Evolutionary conservation across 192 early-diverging fungal genomes (phyloP).

Genomic region (Coemansia sp.): DNA sequence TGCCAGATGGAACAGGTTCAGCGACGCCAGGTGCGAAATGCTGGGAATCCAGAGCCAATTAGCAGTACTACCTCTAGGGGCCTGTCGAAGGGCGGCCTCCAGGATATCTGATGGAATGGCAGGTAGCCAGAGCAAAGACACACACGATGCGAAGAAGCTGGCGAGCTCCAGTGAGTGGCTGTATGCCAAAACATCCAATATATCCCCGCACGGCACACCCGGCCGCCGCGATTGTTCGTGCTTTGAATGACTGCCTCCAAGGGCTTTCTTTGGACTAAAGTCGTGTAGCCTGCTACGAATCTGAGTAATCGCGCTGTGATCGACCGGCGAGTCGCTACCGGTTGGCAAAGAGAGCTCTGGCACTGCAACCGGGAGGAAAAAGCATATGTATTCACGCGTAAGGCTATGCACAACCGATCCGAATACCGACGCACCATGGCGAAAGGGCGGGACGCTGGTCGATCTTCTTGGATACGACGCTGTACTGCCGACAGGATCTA

Average conservation of each 20-base stretch:
- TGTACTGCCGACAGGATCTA: background rate
- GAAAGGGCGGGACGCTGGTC: background rate
- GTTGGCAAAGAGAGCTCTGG: slow-evolving; percentile 18
- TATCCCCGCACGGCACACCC: slow-evolving; percentile 14
- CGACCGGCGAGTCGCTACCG: slow-evolving; percentile 4
- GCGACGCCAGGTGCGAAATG: slow-evolving; percentile 22
- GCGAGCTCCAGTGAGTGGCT: slow-evolving; percentile 27
- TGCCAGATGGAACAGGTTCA: slow-evolving; percentile 31
- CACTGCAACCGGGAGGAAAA: slow-evolving; percentile 39
- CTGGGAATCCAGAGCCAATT: slow-evolving; percentile 37
- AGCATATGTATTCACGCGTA: slow-evolving; percentile 36
- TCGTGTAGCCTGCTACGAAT: slow-evolving; percentile 37
- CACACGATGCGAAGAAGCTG: slow-evolving; percentile 26
- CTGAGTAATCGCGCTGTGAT: slow-evolving; percentile 31
- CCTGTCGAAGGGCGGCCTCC: slow-evolving; percentile 2
- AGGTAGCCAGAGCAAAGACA: slow-evolving; percentile 39
- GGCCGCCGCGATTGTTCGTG: slow-evolving; percentile 14
- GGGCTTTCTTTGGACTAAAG: slow-evolving; percentile 16
- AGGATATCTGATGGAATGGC: slow-evolving; percentile 12
- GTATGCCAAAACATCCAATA: slow-evolving; percentile 35
- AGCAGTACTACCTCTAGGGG: background rate
- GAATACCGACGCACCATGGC: slow-evolving; percentile 12
- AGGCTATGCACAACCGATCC: slow-evolving; percentile 19
- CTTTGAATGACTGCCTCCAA: background rate
- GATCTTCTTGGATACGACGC: slow-evolving; percentile 6